A percentile compares a stretch with the other conserved stretches of the same genome.
Evolutionary conservation across 257 asterid genomes (phyloP).

Genomic region (Solanum rostratum): DNA sequence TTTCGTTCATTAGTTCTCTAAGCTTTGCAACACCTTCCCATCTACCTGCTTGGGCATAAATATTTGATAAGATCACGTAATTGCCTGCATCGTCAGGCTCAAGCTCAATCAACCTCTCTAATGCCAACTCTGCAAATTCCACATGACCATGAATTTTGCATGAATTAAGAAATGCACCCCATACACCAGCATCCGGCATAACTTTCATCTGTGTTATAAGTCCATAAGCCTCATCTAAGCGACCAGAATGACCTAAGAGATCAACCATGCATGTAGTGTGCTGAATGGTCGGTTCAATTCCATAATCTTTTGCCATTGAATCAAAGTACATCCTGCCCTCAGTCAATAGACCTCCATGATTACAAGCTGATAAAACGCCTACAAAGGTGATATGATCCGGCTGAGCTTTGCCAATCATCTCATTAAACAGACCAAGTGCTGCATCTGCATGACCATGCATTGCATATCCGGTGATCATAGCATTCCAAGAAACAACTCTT

Average conservation of each 20-base stretch:
- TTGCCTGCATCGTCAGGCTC: slow-evolving; percentile 52
- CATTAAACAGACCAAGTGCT: slow-evolving; percentile 33
- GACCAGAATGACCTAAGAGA: slow-evolving; percentile 46
- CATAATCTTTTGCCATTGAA: slow-evolving; percentile 26
- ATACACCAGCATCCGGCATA: slow-evolving; percentile 47
- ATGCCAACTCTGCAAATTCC: slow-evolving; percentile 45
- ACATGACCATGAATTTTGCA: slow-evolving; percentile 46
- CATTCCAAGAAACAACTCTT: slow-evolving; percentile 57
- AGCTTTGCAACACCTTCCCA: slow-evolving; percentile 50
- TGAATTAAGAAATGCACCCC: slow-evolving; percentile 63
- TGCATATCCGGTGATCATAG: slow-evolving; percentile 53
- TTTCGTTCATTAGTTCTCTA: slow-evolving; percentile 33
- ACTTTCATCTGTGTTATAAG: slow-evolving; percentile 31
- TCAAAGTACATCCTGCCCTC: slow-evolving; percentile 34
- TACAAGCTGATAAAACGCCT: slow-evolving; percentile 55
- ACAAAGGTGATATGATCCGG: slow-evolving; percentile 58
- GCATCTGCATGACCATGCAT: slow-evolving; percentile 51
- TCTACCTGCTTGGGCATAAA: slow-evolving; percentile 55
- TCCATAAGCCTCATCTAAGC: slow-evolving; percentile 33
- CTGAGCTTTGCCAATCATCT: slow-evolving; percentile 21
- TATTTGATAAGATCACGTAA: slow-evolving; percentile 43
- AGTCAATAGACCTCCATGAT: slow-evolving; percentile 38
- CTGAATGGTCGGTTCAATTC: slow-evolving; percentile 42
- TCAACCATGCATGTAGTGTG: slow-evolving; percentile 58
- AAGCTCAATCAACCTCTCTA: slow-evolving; percentile 36